phyloP scores from a whole-genome alignment of 2,329 filamentous ascomycete genomes.

The Sclerotinia trifoliorum region DNA sequence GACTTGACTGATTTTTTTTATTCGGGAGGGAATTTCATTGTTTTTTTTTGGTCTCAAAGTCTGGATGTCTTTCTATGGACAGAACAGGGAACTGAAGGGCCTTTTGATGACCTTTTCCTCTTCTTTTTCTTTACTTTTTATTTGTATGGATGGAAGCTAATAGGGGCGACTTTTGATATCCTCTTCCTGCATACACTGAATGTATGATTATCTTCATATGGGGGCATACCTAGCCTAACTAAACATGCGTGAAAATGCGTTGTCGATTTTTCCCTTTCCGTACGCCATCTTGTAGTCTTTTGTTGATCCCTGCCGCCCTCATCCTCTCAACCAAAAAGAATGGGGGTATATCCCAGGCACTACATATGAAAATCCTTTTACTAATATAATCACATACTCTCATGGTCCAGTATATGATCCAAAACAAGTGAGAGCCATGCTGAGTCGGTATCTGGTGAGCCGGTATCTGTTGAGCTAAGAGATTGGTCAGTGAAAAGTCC shows the following conservation, averaged over 20 bases:
- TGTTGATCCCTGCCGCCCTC: background rate
- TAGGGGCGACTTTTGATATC: conserved; percentile 9
- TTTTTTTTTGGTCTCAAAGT: background rate
- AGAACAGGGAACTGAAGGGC: background rate
- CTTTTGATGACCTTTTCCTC: background rate
- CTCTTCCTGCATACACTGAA: conserved; percentile 10
- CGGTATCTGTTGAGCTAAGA: background rate
- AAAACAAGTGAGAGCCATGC: background rate
- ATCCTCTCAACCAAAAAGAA: background rate
- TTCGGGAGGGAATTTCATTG: background rate
- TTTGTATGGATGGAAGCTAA: conserved; percentile 13
- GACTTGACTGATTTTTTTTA: background rate
- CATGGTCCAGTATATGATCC: background rate
- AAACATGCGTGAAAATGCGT: background rate
- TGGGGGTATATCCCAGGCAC: background rate
- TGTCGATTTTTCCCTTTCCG: background rate
- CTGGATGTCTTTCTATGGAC: conserved; percentile 1
- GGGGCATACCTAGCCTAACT: background rate
- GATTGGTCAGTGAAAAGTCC: conserved; percentile 14
- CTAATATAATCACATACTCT: background rate
- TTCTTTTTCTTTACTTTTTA: background rate
- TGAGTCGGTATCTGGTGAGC: background rate
- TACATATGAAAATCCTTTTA: background rate
- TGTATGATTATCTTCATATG: background rate
- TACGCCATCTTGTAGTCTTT: background rate